A percentile compares a stretch with the other conserved stretches of the same genome.
These are phyloP conservation scores for Lenzites betulinus DNA, from an alignment of 768 basidiomycete species.

Conservation along the genomic window DNA sequence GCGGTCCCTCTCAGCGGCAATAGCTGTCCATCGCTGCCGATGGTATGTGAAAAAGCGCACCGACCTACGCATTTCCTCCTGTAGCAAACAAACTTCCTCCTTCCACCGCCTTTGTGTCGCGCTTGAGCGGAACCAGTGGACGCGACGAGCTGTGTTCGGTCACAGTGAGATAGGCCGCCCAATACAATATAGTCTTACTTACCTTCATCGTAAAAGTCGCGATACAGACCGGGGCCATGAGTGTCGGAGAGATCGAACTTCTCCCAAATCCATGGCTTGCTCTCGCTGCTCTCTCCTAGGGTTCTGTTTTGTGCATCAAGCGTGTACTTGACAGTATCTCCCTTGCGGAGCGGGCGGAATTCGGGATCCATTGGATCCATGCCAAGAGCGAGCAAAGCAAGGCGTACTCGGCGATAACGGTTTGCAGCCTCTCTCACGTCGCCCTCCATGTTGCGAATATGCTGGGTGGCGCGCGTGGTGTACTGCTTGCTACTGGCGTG, in stretches of 20 bases:
- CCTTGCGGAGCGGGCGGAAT: background rate
- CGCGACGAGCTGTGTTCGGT: background rate
- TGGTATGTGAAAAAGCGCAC: constrained; percentile 6
- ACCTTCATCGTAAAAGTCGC: background rate
- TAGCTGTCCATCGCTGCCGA: background rate
- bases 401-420: background rate
- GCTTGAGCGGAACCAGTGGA: constrained; percentile 7
- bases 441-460: background rate
- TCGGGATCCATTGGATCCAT: background rate
- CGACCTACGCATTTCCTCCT: constrained; percentile 6
- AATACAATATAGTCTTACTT: background rate
- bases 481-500: background rate
- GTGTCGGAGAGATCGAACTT: background rate
- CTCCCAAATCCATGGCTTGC: constrained; percentile 3
- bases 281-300: background rate
- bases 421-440: background rate
- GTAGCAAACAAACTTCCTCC: background rate
- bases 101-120: background rate
- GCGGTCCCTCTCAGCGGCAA: background rate
- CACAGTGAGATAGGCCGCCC: no score
- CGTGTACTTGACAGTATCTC: background rate
- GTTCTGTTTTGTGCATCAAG: background rate
- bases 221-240: background rate
- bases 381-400: background rate
- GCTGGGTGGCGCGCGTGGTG: background rate